These are phyloP conservation scores for Magnusiomyces suaveolens DNA, from an alignment of 1,139 yeast genomes.

Conservation along the genomic window DNA sequence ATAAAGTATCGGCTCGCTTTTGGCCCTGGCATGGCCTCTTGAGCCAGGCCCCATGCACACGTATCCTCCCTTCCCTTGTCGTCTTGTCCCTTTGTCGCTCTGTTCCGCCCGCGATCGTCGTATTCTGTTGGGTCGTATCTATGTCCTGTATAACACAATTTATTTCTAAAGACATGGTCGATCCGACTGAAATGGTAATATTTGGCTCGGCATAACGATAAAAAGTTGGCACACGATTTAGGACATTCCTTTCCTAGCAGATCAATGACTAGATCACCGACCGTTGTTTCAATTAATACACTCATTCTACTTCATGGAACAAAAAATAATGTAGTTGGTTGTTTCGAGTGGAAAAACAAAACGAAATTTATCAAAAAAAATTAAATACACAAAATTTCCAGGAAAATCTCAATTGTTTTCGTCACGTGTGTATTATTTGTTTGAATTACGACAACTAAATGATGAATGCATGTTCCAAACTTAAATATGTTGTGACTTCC, in stretches of 20 bases:
- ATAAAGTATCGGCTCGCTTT: slow-evolving; percentile 2
- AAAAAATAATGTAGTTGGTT: too few species aligned
- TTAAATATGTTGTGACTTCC: too few species aligned
- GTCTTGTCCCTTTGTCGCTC: not conserved
- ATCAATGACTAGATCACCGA: slow-evolving; percentile 48
- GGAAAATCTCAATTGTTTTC: too few species aligned
- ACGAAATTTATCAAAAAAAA: too few species aligned
- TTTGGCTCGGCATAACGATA: slow-evolving; percentile 46
- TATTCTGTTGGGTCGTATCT: not conserved
- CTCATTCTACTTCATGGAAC: too few species aligned
- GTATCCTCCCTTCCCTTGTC: not conserved
- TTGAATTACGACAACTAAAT: too few species aligned
- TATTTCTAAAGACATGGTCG: slow-evolving; percentile 35
- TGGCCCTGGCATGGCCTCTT: not conserved
- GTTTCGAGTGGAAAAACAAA: too few species aligned
- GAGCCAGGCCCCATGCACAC: not conserved
- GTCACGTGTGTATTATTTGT: too few species aligned
- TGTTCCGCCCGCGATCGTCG: not conserved
- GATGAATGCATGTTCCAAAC: too few species aligned
- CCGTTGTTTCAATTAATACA: slow-evolving; percentile 48
- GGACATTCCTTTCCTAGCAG: slow-evolving; percentile 35
- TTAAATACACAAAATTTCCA: too few species aligned
- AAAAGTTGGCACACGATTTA: slow-evolving; percentile 39
- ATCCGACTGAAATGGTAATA: slow-evolving; percentile 48
- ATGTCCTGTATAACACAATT: slow-evolving; percentile 9